These are phyloP conservation scores for Fusarium sulawesiense DNA, from an alignment of 2,329 filamentous ascomycete genomes.

Conservation along the genomic window DNA sequence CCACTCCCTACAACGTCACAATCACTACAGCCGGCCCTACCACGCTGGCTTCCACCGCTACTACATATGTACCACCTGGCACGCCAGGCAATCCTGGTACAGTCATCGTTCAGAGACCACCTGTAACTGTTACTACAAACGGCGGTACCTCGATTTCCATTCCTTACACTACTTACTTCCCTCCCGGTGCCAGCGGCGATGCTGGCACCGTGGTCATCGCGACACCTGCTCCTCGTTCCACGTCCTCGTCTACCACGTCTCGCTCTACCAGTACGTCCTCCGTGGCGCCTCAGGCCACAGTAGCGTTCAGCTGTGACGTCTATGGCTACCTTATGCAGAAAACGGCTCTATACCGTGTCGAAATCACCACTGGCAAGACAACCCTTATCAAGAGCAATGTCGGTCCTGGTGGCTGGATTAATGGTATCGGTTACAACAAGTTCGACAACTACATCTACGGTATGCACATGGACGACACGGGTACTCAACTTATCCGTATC, in stretches of 20 bases:
- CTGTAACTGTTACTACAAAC: slow-evolving; percentile 17
- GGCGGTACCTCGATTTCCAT: slow-evolving; percentile 17
- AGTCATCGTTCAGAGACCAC: neutral
- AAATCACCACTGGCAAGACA: slow-evolving; percentile 29
- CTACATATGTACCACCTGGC: neutral
- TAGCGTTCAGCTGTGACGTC: slow-evolving; percentile 25
- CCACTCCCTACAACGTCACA: neutral
- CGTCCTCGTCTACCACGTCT: neutral
- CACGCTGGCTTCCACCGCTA: neutral
- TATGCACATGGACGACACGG: slow-evolving; percentile 17
- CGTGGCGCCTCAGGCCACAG: neutral
- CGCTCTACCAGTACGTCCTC: neutral
- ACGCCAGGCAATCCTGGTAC: slow-evolving; percentile 6
- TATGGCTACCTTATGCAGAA: slow-evolving; percentile 39
- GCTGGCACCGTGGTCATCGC: slow-evolving; percentile 27
- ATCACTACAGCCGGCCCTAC: slow-evolving; percentile 1
- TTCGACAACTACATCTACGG: slow-evolving; percentile 41
- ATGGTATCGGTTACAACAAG: slow-evolving; percentile 39
- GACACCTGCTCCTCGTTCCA: slow-evolving; percentile 19
- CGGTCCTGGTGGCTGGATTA: slow-evolving; percentile 39
- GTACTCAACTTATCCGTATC: slow-evolving; percentile 41
- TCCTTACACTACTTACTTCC: slow-evolving; percentile 18
- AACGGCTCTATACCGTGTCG: slow-evolving; percentile 31
- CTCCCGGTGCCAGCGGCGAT: slow-evolving; percentile 16
- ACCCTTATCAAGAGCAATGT: slow-evolving; percentile 28